phyloP scores from a whole-genome alignment of 1,284 basidiomycete species.

The Tylopilus orsonianus region DNA sequence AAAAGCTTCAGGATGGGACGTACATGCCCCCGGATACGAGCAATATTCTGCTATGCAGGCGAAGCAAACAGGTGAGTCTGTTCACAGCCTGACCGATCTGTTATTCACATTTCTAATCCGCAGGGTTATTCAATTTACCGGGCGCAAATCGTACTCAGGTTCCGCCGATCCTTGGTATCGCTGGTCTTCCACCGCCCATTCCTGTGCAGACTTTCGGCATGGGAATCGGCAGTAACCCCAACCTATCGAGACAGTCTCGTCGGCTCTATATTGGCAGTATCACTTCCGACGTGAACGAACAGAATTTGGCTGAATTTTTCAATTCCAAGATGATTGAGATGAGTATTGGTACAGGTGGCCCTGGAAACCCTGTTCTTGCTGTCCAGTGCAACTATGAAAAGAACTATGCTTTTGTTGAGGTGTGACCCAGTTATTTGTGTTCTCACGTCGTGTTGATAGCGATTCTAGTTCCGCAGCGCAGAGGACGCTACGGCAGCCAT shows the following conservation, averaged over 20 bases:
- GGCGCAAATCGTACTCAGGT: conserved; percentile 88
- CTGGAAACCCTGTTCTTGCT: conserved; percentile 86
- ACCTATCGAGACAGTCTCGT: conserved; percentile 88
- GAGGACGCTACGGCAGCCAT: conserved; percentile 96
- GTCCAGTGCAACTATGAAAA: conserved; percentile 98
- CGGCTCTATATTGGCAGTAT: conserved; percentile 96
- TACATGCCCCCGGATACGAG: conserved; percentile 93
- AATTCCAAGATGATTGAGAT: conserved; percentile 94
- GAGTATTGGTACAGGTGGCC: conserved; percentile 77
- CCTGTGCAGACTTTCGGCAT: conserved; percentile 81
- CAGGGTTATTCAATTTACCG: conserved; percentile 89
- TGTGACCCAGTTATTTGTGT: conserved; percentile 36
- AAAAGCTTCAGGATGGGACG: conserved; percentile 93
- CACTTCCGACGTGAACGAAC: conserved; percentile 88
- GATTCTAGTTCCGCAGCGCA: conserved; percentile 85
- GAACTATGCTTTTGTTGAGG: conserved; percentile 96
- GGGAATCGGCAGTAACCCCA: conserved; percentile 81
- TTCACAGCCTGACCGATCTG: neutral
- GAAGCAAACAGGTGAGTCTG: conserved; percentile 84
- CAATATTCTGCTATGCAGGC: conserved; percentile 93
- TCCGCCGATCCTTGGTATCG: conserved; percentile 75
- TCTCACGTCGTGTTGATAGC: conserved; percentile 4
- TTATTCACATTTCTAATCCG: conserved; percentile 8
- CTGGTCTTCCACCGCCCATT: conserved; percentile 78
- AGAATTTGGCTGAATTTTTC: conserved; percentile 89